Evolutionary conservation across 208 protist species (phyloP).

Genomic region (Wallacemonas collosoma): DNA sequence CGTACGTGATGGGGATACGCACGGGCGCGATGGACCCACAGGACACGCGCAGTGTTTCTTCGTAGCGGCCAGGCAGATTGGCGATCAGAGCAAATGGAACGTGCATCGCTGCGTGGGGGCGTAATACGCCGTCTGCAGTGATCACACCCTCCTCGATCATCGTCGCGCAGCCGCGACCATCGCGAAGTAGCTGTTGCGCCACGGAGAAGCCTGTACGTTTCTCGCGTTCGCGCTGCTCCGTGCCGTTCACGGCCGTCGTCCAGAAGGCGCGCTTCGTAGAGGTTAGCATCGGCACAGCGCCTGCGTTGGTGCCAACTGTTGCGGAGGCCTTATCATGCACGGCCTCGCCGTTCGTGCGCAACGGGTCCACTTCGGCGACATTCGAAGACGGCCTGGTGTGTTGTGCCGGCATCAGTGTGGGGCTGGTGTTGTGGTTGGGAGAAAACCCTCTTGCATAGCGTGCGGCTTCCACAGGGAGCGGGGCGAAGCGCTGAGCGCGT

Average conservation of each 20-base stretch:
- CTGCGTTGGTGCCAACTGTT: not conserved
- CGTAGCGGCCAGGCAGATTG: slow-evolving; percentile 82
- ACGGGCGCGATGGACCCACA: slow-evolving; percentile 51
- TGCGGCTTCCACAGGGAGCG: slow-evolving; percentile 31
- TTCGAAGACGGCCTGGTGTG: too few species aligned
- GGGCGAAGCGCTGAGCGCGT: slow-evolving; percentile 32
- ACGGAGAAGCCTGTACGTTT: slow-evolving; percentile 47
- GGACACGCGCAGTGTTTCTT: slow-evolving; percentile 62
- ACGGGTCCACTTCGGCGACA: too few species aligned
- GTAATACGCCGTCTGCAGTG: slow-evolving; percentile 22
- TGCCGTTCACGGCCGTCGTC: slow-evolving; percentile 59
- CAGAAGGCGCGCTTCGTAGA: slow-evolving; percentile 53
- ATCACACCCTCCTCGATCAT: slow-evolving; percentile 27
- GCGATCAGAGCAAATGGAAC: slow-evolving; percentile 50
- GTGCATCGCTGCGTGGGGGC: slow-evolving; percentile 33
- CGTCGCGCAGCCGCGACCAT: slow-evolving; percentile 71
- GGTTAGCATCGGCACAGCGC: not conserved
- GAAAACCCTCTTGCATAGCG: not conserved
- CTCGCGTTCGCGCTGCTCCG: slow-evolving; percentile 52
- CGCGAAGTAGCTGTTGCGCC: slow-evolving; percentile 70
- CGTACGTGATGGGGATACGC: slow-evolving; percentile 51
- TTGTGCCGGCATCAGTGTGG: too few species aligned
- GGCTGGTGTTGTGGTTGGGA: not conserved
- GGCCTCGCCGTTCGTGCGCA: not conserved
- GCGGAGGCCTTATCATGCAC: not conserved